Evolutionary conservation across 169 alveolate species (phyloP), one percentile per base, ranked within the genome.

Genomic region (Cryptosporidium sp.): DNA sequence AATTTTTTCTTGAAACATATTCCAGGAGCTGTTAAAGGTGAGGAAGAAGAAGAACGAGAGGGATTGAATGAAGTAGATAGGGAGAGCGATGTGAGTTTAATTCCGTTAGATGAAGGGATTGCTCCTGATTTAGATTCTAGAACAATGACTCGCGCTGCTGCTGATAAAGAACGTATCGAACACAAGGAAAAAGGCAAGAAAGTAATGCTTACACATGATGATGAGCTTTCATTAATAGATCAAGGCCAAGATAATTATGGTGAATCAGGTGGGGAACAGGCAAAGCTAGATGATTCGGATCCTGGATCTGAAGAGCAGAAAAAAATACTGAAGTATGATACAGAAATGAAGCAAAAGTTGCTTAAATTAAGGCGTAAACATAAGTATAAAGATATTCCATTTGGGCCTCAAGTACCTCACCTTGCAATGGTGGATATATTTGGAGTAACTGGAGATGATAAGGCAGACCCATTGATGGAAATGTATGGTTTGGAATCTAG

Each of bases 371-470:
- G 89, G 35, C 48, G 21, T 1, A 80, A 65, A 45, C 39, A 23
- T 35, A 45, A 52, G 21, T 59, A 43, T 23, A 80, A 65, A 62
- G 89, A 80, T 65, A 80, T 80, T 43, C 52, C 75, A 33, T 80
- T 80, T 62, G 89, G 89, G 26, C 89, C 89, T 43, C 89, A 80
- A 41, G 80, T 50, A 45, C 58, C 59, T 41, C 67, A 80, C 70
- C 67, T 80, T 26, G 74, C 89, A 16, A 80, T 80, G 89, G 74
- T n/a, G 33, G 89, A 80, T 62, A 65, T 80, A 61, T 80, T 80
- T 80, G 89, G 89, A 58, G 75, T 37, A 18, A 62, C 75, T 8
- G 89, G 89, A 37, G 74, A 62, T n/a, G 80, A 59, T 29, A 31
- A 23, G 14, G 41, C 26, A 2, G 51, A 80, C 5, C 80, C 89